Percentiles rank a stretch among this genome's conserved stretches.
These are phyloP conservation scores for Coemansia asiatica DNA, from an alignment of 192 early-diverging fungal genomes.

Conservation along the genomic window DNA sequence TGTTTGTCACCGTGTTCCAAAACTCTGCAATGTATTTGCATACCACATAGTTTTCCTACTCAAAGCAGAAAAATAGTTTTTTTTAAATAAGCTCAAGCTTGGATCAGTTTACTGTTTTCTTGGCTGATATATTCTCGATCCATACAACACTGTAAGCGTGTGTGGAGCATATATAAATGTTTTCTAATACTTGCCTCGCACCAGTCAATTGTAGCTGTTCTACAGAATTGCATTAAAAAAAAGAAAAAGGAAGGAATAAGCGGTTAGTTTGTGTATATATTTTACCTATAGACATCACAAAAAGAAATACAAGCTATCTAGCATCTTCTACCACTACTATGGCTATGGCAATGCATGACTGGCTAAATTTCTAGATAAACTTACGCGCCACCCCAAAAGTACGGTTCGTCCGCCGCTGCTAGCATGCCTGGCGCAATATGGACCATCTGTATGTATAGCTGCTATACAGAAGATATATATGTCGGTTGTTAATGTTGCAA, in stretches of 20 bases:
- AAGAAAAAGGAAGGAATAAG: neutral
- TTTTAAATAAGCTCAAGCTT: neutral
- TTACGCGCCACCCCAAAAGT: constrained; percentile 66
- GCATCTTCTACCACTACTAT: no score
- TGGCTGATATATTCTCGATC: neutral
- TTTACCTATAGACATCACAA: no score
- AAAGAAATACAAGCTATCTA: no score
- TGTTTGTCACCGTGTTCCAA: constrained; percentile 74
- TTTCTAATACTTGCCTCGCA: constrained; percentile 45
- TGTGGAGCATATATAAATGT: neutral
- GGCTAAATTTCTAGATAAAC: no score
- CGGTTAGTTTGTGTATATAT: neutral
- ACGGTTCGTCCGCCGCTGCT: constrained; percentile 3
- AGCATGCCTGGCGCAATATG: constrained; percentile 4
- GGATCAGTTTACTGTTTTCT: neutral
- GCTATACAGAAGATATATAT: constrained; percentile 4
- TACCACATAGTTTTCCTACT: constrained; percentile 69
- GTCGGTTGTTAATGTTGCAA: neutral
- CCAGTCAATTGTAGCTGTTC: constrained; percentile 55
- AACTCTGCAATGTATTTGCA: constrained; percentile 75
- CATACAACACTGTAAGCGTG: no score
- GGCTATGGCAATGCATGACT: no score
- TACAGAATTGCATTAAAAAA: constrained; percentile 13
- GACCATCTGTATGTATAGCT: constrained; percentile 18
- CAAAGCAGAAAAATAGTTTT: neutral